phyloP scores from a whole-genome alignment of 1,284 basidiomycete species.

The Uromyces viciae-fabae region DNA sequence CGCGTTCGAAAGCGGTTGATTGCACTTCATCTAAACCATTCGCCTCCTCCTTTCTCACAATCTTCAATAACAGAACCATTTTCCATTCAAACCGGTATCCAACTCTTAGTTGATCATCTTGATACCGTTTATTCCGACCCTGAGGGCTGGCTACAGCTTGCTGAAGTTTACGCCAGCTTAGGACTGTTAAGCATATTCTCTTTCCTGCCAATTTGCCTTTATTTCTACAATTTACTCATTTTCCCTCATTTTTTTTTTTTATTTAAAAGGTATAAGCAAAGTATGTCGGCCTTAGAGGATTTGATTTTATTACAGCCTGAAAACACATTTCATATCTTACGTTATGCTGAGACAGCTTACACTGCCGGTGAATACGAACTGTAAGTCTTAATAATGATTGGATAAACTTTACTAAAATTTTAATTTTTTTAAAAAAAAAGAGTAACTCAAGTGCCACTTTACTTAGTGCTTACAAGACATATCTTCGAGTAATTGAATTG shows the following conservation, averaged over 20 bases:
- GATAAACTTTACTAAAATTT: neutral
- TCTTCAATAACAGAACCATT: constrained; percentile 58
- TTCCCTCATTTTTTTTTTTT: constrained; percentile 2
- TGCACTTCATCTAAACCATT: constrained; percentile 59
- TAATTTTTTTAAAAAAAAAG: neutral
- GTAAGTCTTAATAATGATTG: constrained; percentile 52
- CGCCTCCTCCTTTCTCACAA: constrained; percentile 57
- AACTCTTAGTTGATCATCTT: constrained; percentile 72
- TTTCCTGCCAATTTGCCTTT: neutral
- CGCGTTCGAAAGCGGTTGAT: constrained; percentile 79
- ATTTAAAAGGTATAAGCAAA: constrained; percentile 61
- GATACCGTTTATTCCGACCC: constrained; percentile 91
- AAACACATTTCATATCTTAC: constrained; percentile 75
- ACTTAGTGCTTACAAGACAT: constrained; percentile 79
- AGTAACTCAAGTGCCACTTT: constrained; percentile 58
- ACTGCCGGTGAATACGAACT: constrained; percentile 64
- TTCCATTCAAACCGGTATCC: constrained; percentile 62
- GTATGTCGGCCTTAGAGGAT: constrained; percentile 74
- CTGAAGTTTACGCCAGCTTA: constrained; percentile 75
- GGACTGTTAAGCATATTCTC: constrained; percentile 64
- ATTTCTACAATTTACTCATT: neutral
- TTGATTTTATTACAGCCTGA: constrained; percentile 75
- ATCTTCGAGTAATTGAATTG: constrained; percentile 78
- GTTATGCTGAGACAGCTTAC: constrained; percentile 81
- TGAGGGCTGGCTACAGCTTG: constrained; percentile 89